Percentiles rank a stretch among this genome's conserved stretches.
phyloP scores from a whole-genome alignment of 169 alveolate genomes.

The Plasmodium malariae region DNA sequence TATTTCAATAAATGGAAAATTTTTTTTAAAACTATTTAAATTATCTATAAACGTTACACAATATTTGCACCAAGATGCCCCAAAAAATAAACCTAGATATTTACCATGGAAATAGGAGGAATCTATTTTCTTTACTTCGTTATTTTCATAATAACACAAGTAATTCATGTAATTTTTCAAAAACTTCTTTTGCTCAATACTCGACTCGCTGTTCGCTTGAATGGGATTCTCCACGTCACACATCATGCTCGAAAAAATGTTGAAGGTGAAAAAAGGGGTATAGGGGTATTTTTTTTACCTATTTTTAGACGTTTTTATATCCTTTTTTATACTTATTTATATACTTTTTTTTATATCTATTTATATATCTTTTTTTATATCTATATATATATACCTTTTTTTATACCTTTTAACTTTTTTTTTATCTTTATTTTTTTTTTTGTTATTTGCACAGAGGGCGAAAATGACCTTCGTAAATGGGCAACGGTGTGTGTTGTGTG shows the following conservation, averaged over 20 bases:
- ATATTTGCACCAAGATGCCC: slow-evolving; percentile 76
- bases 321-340: neutral
- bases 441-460: no score
- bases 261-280: neutral
- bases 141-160: slow-evolving; percentile 32
- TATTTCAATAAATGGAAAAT: slow-evolving; percentile 51
- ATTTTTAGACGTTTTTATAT: neutral
- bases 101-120: slow-evolving; percentile 52
- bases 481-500: no score
- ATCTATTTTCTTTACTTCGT: slow-evolving; percentile 51
- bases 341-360: neutral
- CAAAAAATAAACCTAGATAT: slow-evolving; percentile 68
- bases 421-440: no score
- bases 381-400: no score
- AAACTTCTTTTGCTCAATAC: neutral
- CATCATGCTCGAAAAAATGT: slow-evolving; percentile 1
- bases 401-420: no score
- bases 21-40: slow-evolving; percentile 40
- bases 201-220: neutral
- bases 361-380: no score
- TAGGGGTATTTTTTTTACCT: neutral
- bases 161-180: slow-evolving; percentile 25
- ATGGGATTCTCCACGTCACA: slow-evolving; percentile 52
- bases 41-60: slow-evolving; percentile 59
- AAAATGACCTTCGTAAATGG: no score